These are phyloP conservation scores for Penicillium sp. DNA, from an alignment of 2,329 filamentous ascomycete genomes.

Conservation along the genomic window DNA sequence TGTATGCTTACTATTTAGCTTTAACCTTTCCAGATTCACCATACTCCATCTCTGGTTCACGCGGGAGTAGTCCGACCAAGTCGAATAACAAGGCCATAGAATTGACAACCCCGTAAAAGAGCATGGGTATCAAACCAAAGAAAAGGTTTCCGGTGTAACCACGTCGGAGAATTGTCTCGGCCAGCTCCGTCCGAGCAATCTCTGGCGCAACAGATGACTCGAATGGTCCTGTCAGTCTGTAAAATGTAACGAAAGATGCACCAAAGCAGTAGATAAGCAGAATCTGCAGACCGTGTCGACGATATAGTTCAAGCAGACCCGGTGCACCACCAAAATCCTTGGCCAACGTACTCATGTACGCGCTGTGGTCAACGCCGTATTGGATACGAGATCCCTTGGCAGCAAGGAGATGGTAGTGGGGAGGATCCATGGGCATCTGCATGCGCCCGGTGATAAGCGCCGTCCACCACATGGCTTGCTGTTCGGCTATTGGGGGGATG, in stretches of 20 bases:
- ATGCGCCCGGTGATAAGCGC: conserved; percentile 11
- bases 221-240: conserved; percentile 11
- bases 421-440: conserved; percentile 8
- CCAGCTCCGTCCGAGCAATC: conserved; percentile 11
- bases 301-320: conserved; percentile 8
- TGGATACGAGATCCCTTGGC: conserved; percentile 10
- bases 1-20: background rate
- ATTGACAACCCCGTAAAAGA: conserved; percentile 16
- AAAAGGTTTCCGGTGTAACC: conserved; percentile 10
- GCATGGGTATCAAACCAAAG: conserved; percentile 9
- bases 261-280: conserved; percentile 13
- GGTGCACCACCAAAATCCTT: conserved; percentile 14
- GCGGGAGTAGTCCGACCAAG: conserved; percentile 5
- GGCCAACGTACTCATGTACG: conserved; percentile 14
- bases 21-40: background rate
- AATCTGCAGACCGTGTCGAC: conserved; percentile 7
- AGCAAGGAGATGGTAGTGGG: conserved; percentile 12
- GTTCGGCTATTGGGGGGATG: conserved; percentile 16
- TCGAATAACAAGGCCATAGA: conserved; percentile 7
- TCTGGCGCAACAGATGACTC: conserved; percentile 11
- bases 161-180: conserved; percentile 11
- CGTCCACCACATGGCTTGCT: conserved; percentile 18
- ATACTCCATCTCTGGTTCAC: background rate
- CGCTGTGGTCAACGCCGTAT: conserved; percentile 14
- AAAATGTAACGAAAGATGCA: conserved; percentile 14